Base-by-base conservation (phyloP, 257 asterid genomes). In the Gentiana dahurica region DNA sequence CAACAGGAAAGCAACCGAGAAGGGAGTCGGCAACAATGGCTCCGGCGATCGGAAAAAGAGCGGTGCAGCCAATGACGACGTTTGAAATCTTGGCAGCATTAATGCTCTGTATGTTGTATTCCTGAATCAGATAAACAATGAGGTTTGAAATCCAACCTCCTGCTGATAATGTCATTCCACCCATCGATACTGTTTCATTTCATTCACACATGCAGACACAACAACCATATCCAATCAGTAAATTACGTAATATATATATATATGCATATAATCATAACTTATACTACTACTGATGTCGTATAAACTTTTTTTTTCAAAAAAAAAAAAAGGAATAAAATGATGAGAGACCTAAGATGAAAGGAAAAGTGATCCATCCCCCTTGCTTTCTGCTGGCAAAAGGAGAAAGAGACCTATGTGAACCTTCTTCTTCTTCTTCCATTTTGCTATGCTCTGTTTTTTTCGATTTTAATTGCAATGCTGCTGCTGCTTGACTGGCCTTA, bases 341-440 rank as follows among this genome's bases (percentile, higher is more conserved):
- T 34, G 49, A 57, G 34, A 3, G 13, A 81, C 88, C 82, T 75
- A 75, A 39, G 51, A 63, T 69, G 58, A 78, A 81, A 48, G 82
- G 85, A 41, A 69, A 57, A 37, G 85, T 68, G 65, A 6, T 59
- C 82, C 77, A 68, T 9, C 85, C 85, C 1, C 82, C 88, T 11
- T 12, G 54, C 55, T 53, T 52, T 53, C 65, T 13, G 9, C 36
- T 50, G 46, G 57, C 8, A 3, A 24, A 24, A 6, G 36, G 1
- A 15, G 45, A 34, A 55, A 53, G 43, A 45, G 68, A 10, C 65
- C 56, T 61, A 32, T 59, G 34, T 24, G 24, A 24, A 24, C 24
- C 24, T 24, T 4, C 46, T 41, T 41, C 46, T 41, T 10, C 46
- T 5, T 41, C 46, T 41, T 41, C 46, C 46, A 41, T 49, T 49